Evolutionary conservation across 495 filamentous ascomycete genomes (phyloP).

Genomic region (Talaromyces borbonicus): DNA sequence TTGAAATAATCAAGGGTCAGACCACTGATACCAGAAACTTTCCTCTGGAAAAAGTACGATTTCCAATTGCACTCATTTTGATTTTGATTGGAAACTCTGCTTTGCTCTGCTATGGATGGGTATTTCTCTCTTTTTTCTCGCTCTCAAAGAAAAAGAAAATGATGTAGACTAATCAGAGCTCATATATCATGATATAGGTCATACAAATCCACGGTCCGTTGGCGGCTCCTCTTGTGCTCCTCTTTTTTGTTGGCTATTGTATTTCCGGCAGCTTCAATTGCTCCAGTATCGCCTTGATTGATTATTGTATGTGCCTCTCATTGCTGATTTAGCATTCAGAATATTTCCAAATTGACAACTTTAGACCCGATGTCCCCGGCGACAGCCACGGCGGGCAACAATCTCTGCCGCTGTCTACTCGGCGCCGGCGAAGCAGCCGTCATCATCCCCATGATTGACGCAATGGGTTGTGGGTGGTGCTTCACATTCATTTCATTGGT

Average conservation of each 20-base stretch:
- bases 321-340: too few relatives aligned
- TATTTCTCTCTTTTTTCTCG: not conserved
- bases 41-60: constrained; percentile 29
- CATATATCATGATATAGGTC: not conserved
- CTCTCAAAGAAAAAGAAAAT: constrained; percentile 11
- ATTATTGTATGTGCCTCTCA: constrained; percentile 18
- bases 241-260: constrained; percentile 43
- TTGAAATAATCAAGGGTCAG: constrained; percentile 34
- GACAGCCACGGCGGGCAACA: constrained; percentile 59
- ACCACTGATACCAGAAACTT: constrained; percentile 26
- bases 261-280: constrained; percentile 45
- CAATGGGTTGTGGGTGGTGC: constrained; percentile 43
- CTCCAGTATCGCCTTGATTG: constrained; percentile 33
- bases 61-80: constrained; percentile 19
- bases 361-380: constrained; percentile 42
- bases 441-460: constrained; percentile 49
- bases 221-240: constrained; percentile 37
- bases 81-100: constrained; percentile 24
- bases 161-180: constrained; percentile 19
- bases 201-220: not conserved
- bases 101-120: constrained; percentile 43
- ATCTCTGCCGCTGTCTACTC: constrained; percentile 55
- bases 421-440: constrained; percentile 52
- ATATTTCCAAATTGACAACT: not conserved
- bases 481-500: constrained; percentile 27